phyloP scores from a whole-genome alignment of 805 yeast genomes.

The Hanseniaspora vineae region DNA sequence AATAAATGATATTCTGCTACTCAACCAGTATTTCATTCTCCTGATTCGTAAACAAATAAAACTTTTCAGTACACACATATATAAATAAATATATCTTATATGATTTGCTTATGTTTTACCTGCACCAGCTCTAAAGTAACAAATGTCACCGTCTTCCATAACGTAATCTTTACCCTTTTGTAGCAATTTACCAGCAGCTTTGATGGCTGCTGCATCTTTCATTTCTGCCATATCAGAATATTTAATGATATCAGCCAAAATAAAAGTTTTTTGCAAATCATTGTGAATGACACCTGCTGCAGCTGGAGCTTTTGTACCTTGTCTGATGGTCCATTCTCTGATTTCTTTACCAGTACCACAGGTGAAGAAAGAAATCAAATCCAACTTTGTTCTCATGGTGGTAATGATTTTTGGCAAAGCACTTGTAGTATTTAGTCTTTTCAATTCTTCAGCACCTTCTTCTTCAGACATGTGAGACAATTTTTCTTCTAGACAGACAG shows the following conservation, averaged over 20 bases:
- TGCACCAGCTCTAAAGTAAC: constrained; percentile 88
- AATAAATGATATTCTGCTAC: too few species aligned
- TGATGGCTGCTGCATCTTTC: constrained; percentile 72
- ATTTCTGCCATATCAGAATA: constrained; percentile 64
- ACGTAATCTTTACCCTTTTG: constrained; percentile 91
- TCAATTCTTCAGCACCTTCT: constrained; percentile 65
- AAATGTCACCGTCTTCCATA: constrained; percentile 89
- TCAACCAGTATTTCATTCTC: too few species aligned
- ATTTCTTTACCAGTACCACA: constrained; percentile 86
- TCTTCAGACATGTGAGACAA: constrained; percentile 78
- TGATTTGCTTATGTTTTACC: constrained; percentile 49
- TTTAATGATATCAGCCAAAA: constrained; percentile 85
- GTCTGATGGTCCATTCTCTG: constrained; percentile 95
- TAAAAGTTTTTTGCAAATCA: constrained; percentile 88
- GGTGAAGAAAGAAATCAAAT: constrained; percentile 88
- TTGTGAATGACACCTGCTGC: constrained; percentile 98
- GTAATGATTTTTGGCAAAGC: constrained; percentile 79
- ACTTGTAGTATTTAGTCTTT: constrained; percentile 57
- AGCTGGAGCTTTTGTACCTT: constrained; percentile 90
- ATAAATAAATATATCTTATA: not conserved
- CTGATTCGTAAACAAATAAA: too few species aligned
- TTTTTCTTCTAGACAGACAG: constrained; percentile 85
- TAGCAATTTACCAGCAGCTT: constrained; percentile 77
- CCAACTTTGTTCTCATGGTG: constrained; percentile 76
- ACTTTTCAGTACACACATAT: constrained; percentile 1